Conservation (phyloP, 805 yeast species). For the Barnettozyma sucrosica region DNA sequence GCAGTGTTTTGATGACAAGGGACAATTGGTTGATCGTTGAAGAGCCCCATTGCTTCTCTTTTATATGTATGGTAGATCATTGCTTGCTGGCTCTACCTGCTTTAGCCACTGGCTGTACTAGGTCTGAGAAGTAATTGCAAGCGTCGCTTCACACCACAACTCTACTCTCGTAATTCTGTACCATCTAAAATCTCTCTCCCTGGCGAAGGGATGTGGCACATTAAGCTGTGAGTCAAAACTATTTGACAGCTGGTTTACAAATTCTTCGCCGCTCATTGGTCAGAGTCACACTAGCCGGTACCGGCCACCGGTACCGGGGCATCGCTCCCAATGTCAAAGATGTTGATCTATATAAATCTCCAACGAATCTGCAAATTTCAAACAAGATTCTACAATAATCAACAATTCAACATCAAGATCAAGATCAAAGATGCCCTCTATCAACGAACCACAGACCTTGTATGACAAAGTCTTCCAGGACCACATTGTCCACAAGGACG, state of each 20-base stretch:
- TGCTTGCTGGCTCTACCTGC: no score
- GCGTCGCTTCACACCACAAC: neutral
- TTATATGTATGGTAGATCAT: no score
- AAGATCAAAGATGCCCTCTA: constrained; percentile 24
- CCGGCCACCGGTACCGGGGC: neutral
- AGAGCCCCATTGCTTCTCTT: no score
- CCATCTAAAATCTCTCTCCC: neutral
- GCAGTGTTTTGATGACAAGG: no score
- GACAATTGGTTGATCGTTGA: no score
- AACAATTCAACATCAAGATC: neutral
- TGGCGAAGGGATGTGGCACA: neutral
- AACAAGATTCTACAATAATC: neutral
- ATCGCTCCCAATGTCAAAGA: neutral
- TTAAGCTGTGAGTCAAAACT: neutral
- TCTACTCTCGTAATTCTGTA: neutral
- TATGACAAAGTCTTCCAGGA: constrained; percentile 96
- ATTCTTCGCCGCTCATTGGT: neutral
- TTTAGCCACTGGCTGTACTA: no score
- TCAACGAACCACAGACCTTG: constrained; percentile 56
- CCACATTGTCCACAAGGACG: constrained; percentile 88
- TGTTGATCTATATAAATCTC: neutral
- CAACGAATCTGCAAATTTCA: neutral
- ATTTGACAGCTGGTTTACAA: neutral
- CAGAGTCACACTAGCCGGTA: neutral
- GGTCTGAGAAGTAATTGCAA: no score